Evolutionary conservation across 1,284 basidiomycete genomes (phyloP), one percentile per base, ranked within the genome.

Genomic region (Puccinia polysora): DNA sequence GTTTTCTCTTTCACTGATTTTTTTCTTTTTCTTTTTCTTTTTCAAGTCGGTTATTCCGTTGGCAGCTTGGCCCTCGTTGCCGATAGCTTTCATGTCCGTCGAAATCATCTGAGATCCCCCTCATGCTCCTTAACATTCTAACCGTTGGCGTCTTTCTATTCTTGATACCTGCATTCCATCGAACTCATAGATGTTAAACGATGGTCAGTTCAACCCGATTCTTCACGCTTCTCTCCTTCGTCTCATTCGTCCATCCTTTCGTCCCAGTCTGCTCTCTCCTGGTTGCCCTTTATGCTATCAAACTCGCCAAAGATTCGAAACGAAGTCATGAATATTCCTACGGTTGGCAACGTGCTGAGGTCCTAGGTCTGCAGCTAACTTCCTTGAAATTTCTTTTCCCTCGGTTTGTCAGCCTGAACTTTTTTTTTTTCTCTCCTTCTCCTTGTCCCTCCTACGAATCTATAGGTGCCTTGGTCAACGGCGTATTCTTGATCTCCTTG

Each of bases 261-360:
- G 94, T 91, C 81, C 90, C 94, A 84, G 91, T 98, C 75, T 87
- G 96, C 85, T 96, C 93, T 77, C 83, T 98, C 74, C 80, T 95
- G 70, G 94, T 98, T 64, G 95, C 94, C 1, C 86, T 98, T 2
- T 97, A 97, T 81, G 95, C 96, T 14, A 32, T 62, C 73, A 77
- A 73, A 75, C 77, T 30, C 74, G 76, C 47, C 74, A 75, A 47
- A 73, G 68, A 43, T 58, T 56, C 15, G 59, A 73, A 25, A 85
- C 87, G 30, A 81, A 80, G 81, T 38, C 77, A 80, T 52, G 86
- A 86, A 49, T 94, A 92, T 80, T 90, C 90, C 1, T 96, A 95
- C 78, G 92, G 92, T 23, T 97, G 94, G 93, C 95, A 98, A 81
- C 85, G 96, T 72, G 96, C 96, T n/a, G 96, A 99, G 79, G 96